These are phyloP conservation scores for Fusarium sp. DNA, from an alignment of 2,329 filamentous ascomycete genomes.

Conservation along the genomic window DNA sequence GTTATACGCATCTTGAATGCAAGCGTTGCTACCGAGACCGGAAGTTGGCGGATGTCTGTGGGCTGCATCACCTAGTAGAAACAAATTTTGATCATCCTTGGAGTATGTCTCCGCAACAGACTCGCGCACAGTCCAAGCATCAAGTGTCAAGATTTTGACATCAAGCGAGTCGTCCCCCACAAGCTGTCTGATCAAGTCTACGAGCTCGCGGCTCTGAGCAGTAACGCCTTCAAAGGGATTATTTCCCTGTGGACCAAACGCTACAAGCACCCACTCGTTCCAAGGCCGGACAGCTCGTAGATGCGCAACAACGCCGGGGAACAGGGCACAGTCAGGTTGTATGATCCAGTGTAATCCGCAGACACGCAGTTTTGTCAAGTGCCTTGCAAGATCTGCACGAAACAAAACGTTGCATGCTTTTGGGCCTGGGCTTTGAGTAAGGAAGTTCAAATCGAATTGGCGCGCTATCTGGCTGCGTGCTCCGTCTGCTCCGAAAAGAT, in stretches of 20 bases:
- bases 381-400: not conserved
- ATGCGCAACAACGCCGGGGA: not conserved
- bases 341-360: not conserved
- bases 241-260: accelerated
- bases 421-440: not conserved
- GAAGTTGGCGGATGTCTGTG: not conserved
- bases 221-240: not conserved
- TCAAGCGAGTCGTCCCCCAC: accelerated
- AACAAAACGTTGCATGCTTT: not conserved
- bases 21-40: not conserved
- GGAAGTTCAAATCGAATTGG: not conserved
- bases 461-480: not conserved
- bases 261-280: not conserved
- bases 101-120: not conserved
- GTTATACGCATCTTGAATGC: not conserved
- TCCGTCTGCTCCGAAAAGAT: not conserved
- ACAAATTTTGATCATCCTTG: accelerated
- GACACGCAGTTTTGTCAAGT: accelerated
- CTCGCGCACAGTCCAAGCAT: not conserved
- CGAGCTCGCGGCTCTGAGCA: not conserved
- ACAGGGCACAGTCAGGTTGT: accelerated
- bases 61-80: not conserved
- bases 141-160: not conserved
- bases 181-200: not conserved
- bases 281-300: not conserved